A percentile compares a stretch with the other conserved stretches of the same genome.
Conservation (phyloP, 176 grass and related monocot genomes). For the Hordeum vulgare region DNA sequence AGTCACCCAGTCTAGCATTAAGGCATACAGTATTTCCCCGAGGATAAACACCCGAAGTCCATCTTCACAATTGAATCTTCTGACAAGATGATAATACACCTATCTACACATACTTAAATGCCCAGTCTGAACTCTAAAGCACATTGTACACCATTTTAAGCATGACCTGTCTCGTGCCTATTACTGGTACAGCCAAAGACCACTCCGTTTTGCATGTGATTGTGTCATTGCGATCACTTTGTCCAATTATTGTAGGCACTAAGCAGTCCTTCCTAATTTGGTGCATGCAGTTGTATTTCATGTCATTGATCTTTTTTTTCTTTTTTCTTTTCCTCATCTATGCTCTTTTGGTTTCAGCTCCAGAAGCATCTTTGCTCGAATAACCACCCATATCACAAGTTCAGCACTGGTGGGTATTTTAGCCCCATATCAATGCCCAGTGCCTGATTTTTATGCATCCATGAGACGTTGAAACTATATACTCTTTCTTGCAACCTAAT, state of each 20-base stretch:
- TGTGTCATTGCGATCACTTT: neutral
- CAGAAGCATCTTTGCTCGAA: conserved; percentile 78
- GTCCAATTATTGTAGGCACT: neutral
- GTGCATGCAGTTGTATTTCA: neutral
- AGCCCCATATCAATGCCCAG: conserved; percentile 9
- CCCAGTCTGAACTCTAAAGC: neutral
- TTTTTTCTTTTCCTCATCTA: conserved; percentile 9
- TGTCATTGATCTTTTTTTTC: neutral
- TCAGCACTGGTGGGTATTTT: conserved; percentile 69
- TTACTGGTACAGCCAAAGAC: neutral
- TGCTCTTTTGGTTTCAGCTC: conserved; percentile 60
- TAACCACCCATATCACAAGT: conserved; percentile 96
- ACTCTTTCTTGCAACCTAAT: neutral
- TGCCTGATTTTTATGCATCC: neutral
- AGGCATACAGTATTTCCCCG: neutral
- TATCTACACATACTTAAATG: neutral
- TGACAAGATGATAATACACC: neutral
- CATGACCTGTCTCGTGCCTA: neutral
- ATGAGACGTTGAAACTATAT: conserved; percentile 6
- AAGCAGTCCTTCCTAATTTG: neutral
- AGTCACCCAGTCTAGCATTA: neutral
- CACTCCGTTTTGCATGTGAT: neutral
- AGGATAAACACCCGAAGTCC: neutral
- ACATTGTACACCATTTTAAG: neutral
- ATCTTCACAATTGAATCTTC: neutral